Evolutionary conservation across 441 rosid genomes (phyloP), one percentile per base, ranked within the genome.

Genomic region (Gossypium lobatum): DNA sequence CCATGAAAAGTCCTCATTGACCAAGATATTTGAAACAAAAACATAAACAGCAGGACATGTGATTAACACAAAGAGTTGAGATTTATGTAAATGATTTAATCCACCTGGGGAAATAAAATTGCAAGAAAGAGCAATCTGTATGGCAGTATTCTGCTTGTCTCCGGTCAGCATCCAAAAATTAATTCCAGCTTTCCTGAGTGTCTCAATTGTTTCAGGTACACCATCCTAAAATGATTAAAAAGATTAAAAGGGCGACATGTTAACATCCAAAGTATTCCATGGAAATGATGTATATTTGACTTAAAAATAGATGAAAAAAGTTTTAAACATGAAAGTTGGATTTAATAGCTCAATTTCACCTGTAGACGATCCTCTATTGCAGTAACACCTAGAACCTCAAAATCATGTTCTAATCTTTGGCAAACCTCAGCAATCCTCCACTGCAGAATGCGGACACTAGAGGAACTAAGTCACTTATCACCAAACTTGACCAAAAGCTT

Each of bases 371-470:
- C 99, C 82, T 93, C 99, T 73, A 96, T 89, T 57, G 99, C 99
- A 28, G 98, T 91, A 76, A 96, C 97, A 74, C 99, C 99, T 60
- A 96, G 92, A 81, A 96, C 83, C 86, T 91, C 85, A 78, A 96
- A 88, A 86, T 92, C 91, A 71, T 82, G 91, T 76, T 96, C 99
- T 82, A 96, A 76, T 83, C 81, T 85, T 80, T 96, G 97, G 82
- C 99, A 96, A 68, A 86, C 95, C 92, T 96, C 99, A 61, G 97
- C 98, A 64, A 96, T 82, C 83, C 90, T 96, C 99, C 99, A 93
- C 99, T 96, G 88, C 76, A 85, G 59, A 78, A 75, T 76, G 73
- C 60, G 78, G 63, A 34, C 25, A 73, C 48, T 50, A 63, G 64
- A 78, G 74, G 71, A 25, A 79, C 77, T 75, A 78, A 83, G 70